These are phyloP conservation scores for Microcera coccophila DNA, from an alignment of 2,329 filamentous ascomycete genomes.

Conservation along the genomic window DNA sequence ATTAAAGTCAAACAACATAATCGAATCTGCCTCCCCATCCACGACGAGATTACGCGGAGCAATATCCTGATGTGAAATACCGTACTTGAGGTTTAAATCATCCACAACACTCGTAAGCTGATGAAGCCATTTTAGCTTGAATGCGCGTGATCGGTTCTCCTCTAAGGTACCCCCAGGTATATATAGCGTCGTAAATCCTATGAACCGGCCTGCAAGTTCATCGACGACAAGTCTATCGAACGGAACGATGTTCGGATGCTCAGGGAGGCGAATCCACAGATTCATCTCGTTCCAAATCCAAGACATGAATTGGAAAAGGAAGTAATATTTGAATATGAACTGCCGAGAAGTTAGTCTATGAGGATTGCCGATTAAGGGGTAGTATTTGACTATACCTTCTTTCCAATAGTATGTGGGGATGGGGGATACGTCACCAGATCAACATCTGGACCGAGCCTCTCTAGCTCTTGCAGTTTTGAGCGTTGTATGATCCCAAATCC, in stretches of 20 bases:
- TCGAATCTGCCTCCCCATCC: conserved; percentile 28
- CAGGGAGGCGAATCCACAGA: conserved; percentile 32
- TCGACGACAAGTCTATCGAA: conserved; percentile 35
- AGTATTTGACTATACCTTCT: too few species aligned
- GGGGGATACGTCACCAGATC: background rate
- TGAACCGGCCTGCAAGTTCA: conserved; percentile 26
- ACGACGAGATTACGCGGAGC: conserved; percentile 37
- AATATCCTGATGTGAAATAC: conserved; percentile 40
- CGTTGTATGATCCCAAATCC: background rate
- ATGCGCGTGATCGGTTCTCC: conserved; percentile 27
- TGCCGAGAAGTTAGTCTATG: background rate
- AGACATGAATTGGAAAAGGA: conserved; percentile 16
- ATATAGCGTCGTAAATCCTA: conserved; percentile 36
- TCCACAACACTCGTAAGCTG: conserved; percentile 32
- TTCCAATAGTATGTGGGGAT: too few species aligned
- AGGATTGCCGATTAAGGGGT: too few species aligned
- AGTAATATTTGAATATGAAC: conserved; percentile 35
- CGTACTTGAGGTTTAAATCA: conserved; percentile 35
- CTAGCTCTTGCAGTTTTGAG: background rate
- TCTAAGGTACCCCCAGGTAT: conserved; percentile 35
- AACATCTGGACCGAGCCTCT: background rate
- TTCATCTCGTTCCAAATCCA: conserved; percentile 35
- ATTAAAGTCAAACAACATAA: conserved; percentile 38
- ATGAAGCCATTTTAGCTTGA: conserved; percentile 34
- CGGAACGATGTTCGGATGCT: conserved; percentile 35